Evolutionary conservation across 1,284 basidiomycete genomes (phyloP), one percentile per base, ranked within the genome.

Genomic region (Microbotryum lychnidis-dioicae): DNA sequence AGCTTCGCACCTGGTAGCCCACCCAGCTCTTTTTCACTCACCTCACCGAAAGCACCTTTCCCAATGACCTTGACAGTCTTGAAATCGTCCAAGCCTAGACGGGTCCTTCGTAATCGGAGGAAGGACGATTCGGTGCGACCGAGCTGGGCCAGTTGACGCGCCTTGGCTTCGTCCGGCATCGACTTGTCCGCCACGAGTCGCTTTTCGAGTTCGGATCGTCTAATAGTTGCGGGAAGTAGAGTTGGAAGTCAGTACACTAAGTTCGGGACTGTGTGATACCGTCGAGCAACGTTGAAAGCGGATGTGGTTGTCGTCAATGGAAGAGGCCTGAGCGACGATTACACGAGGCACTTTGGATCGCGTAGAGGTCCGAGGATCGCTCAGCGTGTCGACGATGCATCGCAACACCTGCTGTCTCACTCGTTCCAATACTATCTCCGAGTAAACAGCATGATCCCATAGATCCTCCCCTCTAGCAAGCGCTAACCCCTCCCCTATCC

Each of bases 41-140:
- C 89, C 81, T 97, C 94, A 74, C 94, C 94, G 74, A 97, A 97
- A 18, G 94, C 96, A 71, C 94, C 96, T 79, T 97, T 97, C 42
- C 96, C 96, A 72, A 98, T 98, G 64, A 97, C 93, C 76, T 98
- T 98, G 73, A 98, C 87, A 2, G 96, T 97, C 68, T 86, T 81
- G 81, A 98, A 98, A 79, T 98, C 91, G 59, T 87, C 81, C 57
- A 97, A 79, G 44, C 91, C 92, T 68, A 98, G 87, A 73, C 92
- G 89, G 29, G 94, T 97, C 69, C 94, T 82, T 61, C 90, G 83
- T 61, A 98, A 79, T 42, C 96, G 84, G 59, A 98, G 80, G 77
- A 91, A 93, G 66, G 45, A 75, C 72, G 87, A 89, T 78, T 98
- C 96, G 64, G 87, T 85, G 74, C 90, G 86, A 62, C 91, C 90